Evolutionary conservation across 768 basidiomycete species (phyloP), one percentile per base, ranked within the genome.

Genomic region (Pseudohyphozyma bogoriensis): DNA sequence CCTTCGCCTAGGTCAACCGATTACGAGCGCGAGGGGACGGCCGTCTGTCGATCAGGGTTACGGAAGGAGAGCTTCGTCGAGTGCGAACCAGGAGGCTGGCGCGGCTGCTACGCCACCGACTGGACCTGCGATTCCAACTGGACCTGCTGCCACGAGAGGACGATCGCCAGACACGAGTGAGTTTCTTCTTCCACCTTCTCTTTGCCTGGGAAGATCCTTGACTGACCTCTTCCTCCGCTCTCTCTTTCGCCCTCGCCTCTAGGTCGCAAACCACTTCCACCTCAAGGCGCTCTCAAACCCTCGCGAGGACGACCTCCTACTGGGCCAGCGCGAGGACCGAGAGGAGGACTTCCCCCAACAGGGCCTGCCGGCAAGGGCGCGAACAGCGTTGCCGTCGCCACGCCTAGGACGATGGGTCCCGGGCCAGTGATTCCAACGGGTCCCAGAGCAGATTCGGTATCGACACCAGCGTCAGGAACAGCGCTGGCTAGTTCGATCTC

Each of bases 191-290:
- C 54, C 28, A 46, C 45, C 42, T 31, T n/a, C n/a, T n/a, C n/a
- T n/a, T n/a, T n/a, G n/a, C n/a, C n/a, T n/a, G n/a, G n/a, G n/a
- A n/a, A n/a, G n/a, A n/a, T n/a, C n/a, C n/a, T n/a, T n/a, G n/a
- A n/a, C n/a, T n/a, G n/a, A n/a, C n/a, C 24, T 45, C 31, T 18
- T 20, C 56, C 36, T 12, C 11, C 46, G 22, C 46, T 31, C 54
- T 31, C 36, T 18, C 32, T 31, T 32, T 24, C 45, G 3, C 45
- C 35, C 45, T 24, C 45, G 4, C 3, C 39, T 40, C n/a, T 18
- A 49, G 46, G 56, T 56, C 55, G 42, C 32, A 29, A 46, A 56
- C 45, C 56, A 10, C 46, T 49, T 36, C 46, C 46, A 15, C 22
- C 45, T 29, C 46, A 36, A 50, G 36, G 33, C 32, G 16, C 44